Conservation (phyloP, 345 rosid species). For the Cochlearia excelsa region DNA sequence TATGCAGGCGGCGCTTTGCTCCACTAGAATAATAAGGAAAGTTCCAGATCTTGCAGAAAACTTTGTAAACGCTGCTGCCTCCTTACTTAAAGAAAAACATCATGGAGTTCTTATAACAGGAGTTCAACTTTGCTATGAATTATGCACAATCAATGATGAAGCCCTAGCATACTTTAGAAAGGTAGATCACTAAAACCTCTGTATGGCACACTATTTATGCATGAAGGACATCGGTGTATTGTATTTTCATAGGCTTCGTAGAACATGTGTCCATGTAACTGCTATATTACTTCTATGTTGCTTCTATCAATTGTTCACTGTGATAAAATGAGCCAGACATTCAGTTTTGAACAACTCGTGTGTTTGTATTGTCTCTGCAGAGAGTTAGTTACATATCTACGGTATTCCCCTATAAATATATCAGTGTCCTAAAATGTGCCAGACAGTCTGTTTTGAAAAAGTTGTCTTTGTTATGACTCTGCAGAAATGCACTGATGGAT, state of each 20-base stretch:
- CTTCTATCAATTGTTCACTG: background rate
- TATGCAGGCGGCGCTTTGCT: constrained; percentile 91
- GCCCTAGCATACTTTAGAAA: constrained; percentile 83
- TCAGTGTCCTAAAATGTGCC: constrained; percentile 5
- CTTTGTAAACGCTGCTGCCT: constrained; percentile 82
- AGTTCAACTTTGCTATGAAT: constrained; percentile 89
- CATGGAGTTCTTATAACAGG: constrained; percentile 97
- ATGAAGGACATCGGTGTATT: background rate
- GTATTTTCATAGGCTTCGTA: constrained; percentile 1
- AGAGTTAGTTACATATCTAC: constrained; percentile 10
- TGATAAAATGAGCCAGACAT: too few species aligned
- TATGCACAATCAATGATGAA: constrained; percentile 82
- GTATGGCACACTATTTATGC: constrained; percentile 2
- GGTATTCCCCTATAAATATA: constrained; percentile 4
- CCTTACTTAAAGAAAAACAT: constrained; percentile 94
- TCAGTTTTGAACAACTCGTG: too few species aligned
- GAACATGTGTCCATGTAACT: constrained; percentile 15
- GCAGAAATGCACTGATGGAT: constrained; percentile 87
- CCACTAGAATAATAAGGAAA: constrained; percentile 89
- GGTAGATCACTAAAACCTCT: constrained; percentile 44
- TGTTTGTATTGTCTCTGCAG: background rate
- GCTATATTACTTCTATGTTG: constrained; percentile 16
- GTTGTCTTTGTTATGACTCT: constrained; percentile 20
- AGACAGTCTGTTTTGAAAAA: constrained; percentile 13
- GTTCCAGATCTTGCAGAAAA: constrained; percentile 98